Conservation (phyloP, 2,329 filamentous ascomycete species). For the Ophioceras dolichostomum region DNA sequence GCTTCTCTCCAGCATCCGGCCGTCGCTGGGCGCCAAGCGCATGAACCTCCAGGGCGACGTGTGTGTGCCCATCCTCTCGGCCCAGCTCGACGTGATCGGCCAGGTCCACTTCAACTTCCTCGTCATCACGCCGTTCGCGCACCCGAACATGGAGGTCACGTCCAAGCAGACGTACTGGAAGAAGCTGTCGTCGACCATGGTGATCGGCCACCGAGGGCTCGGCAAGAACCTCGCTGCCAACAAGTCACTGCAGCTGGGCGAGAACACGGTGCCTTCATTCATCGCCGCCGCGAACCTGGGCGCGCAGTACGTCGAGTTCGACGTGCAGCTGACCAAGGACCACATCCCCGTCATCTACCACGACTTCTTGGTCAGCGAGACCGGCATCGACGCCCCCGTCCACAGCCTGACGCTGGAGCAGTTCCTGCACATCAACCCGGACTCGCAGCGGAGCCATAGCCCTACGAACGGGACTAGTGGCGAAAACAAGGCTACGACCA, state of each 20-base stretch:
- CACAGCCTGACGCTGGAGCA: conserved; percentile 92
- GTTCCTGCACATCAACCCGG: conserved; percentile 75
- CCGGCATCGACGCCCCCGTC: conserved; percentile 90
- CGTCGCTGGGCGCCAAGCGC: conserved; percentile 70
- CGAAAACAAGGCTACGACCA: not conserved
- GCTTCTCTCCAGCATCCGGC: conserved; percentile 74
- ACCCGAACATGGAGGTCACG: conserved; percentile 87
- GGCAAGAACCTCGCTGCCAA: conserved; percentile 83
- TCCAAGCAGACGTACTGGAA: conserved; percentile 95
- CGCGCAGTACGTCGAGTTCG: conserved; percentile 62
- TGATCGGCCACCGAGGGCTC: conserved; percentile 59
- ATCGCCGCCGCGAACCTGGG: conserved; percentile 92
- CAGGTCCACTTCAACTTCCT: conserved; percentile 95
- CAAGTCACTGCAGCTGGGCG: conserved; percentile 82
- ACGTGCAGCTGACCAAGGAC: conserved; percentile 97
- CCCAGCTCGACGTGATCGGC: conserved; percentile 80
- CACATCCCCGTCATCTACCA: conserved; percentile 98
- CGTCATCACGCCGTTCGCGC: conserved; percentile 85
- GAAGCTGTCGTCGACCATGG: conserved; percentile 79
- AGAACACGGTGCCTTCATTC: conserved; percentile 93
- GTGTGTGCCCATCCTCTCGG: conserved; percentile 79
- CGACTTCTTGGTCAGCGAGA: conserved; percentile 95
- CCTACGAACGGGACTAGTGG: conserved; percentile 13
- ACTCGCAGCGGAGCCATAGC: conserved; percentile 21
- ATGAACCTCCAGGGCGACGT: conserved; percentile 88